Evolutionary conservation across 2,329 filamentous ascomycete genomes (phyloP).

Genomic region (Boeremia lycopersici): DNA sequence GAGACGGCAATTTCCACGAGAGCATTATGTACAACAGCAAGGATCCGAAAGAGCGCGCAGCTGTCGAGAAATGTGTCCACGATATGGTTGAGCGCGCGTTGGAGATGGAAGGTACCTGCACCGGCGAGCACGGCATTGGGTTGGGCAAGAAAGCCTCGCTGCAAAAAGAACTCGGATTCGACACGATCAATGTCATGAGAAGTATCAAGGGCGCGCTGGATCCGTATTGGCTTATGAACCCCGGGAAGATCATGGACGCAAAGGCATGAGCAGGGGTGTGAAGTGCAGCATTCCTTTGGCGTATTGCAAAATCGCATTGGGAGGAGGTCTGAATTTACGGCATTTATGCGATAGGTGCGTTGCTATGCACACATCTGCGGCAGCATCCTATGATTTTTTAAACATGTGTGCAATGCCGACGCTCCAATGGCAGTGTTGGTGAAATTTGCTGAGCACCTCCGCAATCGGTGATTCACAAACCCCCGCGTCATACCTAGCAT

Average conservation of each 20-base stretch:
- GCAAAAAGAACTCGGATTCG: constrained; percentile 76
- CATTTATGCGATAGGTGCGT: constrained; percentile 10
- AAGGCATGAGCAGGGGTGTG: constrained; percentile 20
- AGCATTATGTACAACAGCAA: constrained; percentile 84
- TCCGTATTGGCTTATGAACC: constrained; percentile 88
- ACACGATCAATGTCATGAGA: constrained; percentile 84
- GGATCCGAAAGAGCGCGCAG: constrained; percentile 71
- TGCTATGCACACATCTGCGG: background rate
- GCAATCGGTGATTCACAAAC: constrained; percentile 27
- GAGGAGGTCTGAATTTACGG: constrained; percentile 25
- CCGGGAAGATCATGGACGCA: constrained; percentile 84
- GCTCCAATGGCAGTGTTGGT: constrained; percentile 1
- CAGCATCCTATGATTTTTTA: background rate
- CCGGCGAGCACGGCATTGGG: constrained; percentile 85
- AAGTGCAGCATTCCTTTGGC: background rate
- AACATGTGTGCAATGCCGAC: background rate
- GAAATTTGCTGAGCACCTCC: constrained; percentile 24
- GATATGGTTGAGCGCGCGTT: constrained; percentile 90
- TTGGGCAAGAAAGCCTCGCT: constrained; percentile 85
- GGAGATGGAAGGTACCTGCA: constrained; percentile 93
- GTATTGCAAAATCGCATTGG: constrained; percentile 24
- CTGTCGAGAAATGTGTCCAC: constrained; percentile 81
- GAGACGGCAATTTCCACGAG: constrained; percentile 94
- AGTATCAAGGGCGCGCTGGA: constrained; percentile 83
- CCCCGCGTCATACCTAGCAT: constrained; percentile 19